Base-by-base conservation (phyloP, 768 basidiomycete species). In the Holtermanniella nyarrowii region DNA sequence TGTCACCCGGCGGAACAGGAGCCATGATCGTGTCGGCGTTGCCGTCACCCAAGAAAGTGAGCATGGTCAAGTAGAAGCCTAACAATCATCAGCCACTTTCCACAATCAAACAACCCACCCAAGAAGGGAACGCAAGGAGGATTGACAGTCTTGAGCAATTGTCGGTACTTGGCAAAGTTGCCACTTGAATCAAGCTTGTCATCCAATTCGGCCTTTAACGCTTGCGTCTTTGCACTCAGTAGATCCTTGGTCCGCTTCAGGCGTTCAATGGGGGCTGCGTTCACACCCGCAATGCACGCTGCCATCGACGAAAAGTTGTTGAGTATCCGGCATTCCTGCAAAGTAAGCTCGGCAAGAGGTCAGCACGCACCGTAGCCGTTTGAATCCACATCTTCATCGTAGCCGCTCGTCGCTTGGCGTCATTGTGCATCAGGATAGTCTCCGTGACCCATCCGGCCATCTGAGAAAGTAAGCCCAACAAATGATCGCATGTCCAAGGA, bases 221-320 rank as follows among this genome's bases (percentile, higher is more conserved):
- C 73, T 76, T 86, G 80, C 56, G 80, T 78, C 56, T 85, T 82
- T 50, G 82, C 78, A 59, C 78, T 83, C 55, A 96, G 81, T 72
- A 84, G 81, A 58, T 95, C 89, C 84, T 88, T 91, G 3, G 93
- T 91, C 46, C 93, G 81, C 69, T 89, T 91, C 53, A 97, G 76
- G 7, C 93, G 82, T 42, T 85, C 82, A 55, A 97, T 90, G 12
- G 89, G 88, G 18, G 93, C 86, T 0, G 88, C 88, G 61, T 93
- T 91, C 48, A 96, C 76, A 5, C 90, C 93, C 13, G 93, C 93
- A 31, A 90, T 83, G 50, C 97, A 86, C 26, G 90, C 89, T 53
- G 89, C 87, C 83, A 97, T 88, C n/a, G 83, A 86, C 18, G 90
- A 91, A 73, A 88, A 96, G 73, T 97, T 97, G 70, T 91, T 86